These are phyloP conservation scores for Epichloe sibirici DNA, from an alignment of 2,329 filamentous ascomycete genomes.

Conservation along the genomic window DNA sequence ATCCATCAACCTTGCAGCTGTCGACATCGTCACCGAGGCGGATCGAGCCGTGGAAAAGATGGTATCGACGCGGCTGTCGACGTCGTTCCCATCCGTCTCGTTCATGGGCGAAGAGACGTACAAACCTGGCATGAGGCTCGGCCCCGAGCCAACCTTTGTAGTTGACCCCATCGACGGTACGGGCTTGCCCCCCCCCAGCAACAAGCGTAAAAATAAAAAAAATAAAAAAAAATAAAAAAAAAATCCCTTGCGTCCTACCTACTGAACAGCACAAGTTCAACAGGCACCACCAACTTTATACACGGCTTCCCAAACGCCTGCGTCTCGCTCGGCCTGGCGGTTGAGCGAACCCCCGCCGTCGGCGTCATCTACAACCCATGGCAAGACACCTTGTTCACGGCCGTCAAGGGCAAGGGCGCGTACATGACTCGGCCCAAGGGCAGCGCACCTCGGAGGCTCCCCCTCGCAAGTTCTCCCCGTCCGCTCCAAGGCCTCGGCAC, in stretches of 20 bases:
- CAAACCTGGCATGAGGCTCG: constrained; percentile 50
- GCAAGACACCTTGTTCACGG: constrained; percentile 56
- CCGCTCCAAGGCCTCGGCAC: constrained; percentile 48
- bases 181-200: neutral
- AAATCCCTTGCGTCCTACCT: too few species aligned
- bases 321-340: constrained; percentile 62
- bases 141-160: constrained; percentile 60
- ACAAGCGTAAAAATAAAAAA: neutral
- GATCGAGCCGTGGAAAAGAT: constrained; percentile 54
- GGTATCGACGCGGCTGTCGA: constrained; percentile 39
- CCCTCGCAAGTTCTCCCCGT: constrained; percentile 34
- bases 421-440: constrained; percentile 38
- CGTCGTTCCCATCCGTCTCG: constrained; percentile 41
- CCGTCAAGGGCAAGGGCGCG: constrained; percentile 54
- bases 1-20: constrained; percentile 31
- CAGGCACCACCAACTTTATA: constrained; percentile 62
- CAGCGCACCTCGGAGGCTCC: constrained; percentile 25
- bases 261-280: too few species aligned
- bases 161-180: constrained; percentile 69
- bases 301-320: constrained; percentile 64
- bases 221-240: too few species aligned
- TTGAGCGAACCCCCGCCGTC: constrained; percentile 48
- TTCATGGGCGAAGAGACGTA: constrained; percentile 74
- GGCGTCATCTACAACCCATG: constrained; percentile 77
- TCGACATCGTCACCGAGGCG: constrained; percentile 56